These are phyloP conservation scores for Pseudoscleropodium purum DNA, from an alignment of 225 moss, liverwort and hornwort species.

Conservation along the genomic window DNA sequence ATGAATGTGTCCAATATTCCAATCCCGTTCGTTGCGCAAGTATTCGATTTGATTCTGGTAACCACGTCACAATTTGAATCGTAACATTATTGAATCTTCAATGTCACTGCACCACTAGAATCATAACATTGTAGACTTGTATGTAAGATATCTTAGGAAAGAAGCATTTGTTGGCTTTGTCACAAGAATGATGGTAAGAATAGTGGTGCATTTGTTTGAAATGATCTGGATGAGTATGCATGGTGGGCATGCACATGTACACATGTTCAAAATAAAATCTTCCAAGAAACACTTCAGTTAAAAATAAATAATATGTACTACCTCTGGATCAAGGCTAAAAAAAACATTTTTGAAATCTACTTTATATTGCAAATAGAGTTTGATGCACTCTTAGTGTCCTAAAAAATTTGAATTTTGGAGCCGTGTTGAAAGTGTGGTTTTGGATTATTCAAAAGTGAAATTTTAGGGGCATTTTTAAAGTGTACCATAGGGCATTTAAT, in stretches of 20 bases:
- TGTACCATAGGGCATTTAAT: no score
- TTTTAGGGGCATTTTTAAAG: no score
- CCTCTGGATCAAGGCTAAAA: no score
- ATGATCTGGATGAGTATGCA: neutral
- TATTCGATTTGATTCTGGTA: neutral
- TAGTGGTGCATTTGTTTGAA: neutral
- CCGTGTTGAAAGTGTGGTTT: no score
- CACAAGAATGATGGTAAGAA: neutral
- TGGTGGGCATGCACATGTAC: fast-evolving
- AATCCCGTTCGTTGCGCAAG: no score
- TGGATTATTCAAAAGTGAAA: no score
- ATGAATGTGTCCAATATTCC: neutral
- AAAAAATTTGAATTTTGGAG: no score
- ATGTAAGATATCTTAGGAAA: neutral
- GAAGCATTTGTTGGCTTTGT: neutral
- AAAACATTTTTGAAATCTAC: no score
- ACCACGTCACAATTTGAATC: neutral
- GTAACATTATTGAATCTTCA: no score
- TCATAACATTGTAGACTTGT: neutral
- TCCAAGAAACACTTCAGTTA: neutral
- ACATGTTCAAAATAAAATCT: neutral
- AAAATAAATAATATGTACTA: neutral
- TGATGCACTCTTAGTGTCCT: no score
- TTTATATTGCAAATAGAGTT: no score
- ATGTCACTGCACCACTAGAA: neutral